Percentiles rank a stretch among this genome's conserved stretches.
Conservation (phyloP, 495 filamentous ascomycete genomes). For the Cetradonia linearis region DNA sequence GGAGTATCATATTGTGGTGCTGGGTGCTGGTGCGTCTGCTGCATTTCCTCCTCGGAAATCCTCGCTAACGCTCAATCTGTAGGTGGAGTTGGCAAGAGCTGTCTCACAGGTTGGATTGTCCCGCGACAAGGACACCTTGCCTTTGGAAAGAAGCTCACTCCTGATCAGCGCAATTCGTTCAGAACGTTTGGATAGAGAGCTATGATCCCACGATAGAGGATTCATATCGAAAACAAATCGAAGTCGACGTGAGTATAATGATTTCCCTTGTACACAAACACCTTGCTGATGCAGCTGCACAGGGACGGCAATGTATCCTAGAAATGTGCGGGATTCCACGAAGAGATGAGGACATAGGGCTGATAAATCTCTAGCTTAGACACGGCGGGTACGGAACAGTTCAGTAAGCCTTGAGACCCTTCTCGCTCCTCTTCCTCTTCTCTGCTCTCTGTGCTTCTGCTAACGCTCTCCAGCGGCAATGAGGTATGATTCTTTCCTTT, state of each 20-base stretch:
- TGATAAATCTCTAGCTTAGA: conserved; percentile 54
- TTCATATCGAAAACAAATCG: conserved; percentile 87
- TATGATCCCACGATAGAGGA: conserved; percentile 99
- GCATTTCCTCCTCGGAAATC: not conserved
- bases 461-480: conserved; percentile 22
- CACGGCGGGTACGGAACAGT: conserved; percentile 96
- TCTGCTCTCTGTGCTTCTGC: not conserved
- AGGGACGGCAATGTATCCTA: conserved; percentile 92
- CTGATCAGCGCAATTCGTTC: conserved; percentile 54
- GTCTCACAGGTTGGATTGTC: conserved; percentile 80
- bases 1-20: conserved; percentile 87
- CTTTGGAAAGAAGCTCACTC: not conserved
- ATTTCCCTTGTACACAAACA: conserved; percentile 8
- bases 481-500: conserved; percentile 16
- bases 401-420: conserved; percentile 42
- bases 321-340: conserved; percentile 64
- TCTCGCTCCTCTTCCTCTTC: not conserved
- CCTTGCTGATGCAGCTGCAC: conserved; percentile 12
- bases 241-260: conserved; percentile 70
- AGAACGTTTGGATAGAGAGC: conserved; percentile 98
- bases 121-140: not conserved
- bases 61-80: conserved; percentile 25
- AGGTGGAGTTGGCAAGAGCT: conserved; percentile 98
- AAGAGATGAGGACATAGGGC: not conserved
- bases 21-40: conserved; percentile 62